phyloP scores from a whole-genome alignment of 176 grass and related monocot genomes.

The Raddia distichophylla region DNA sequence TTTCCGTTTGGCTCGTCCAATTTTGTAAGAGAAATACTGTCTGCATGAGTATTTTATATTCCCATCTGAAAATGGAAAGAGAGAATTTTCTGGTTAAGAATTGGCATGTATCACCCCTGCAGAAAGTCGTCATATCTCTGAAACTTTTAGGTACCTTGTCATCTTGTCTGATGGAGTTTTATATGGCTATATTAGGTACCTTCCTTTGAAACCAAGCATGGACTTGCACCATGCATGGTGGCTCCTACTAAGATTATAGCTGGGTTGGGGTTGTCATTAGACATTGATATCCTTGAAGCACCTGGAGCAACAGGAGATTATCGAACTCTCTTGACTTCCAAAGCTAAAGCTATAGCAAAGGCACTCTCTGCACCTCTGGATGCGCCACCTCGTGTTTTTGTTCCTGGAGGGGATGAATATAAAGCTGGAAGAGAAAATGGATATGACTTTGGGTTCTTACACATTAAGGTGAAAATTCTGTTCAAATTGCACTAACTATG shows the following conservation, averaged over 20 bases:
- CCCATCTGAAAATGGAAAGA: not conserved
- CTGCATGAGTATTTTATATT: not conserved
- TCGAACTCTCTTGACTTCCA: conserved; percentile 85
- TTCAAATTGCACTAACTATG: not conserved
- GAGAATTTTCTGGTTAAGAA: not conserved
- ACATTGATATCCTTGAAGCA: conserved; percentile 96
- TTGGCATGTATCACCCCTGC: not conserved
- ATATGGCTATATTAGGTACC: conserved; percentile 66
- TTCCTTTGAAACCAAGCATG: conserved; percentile 76
- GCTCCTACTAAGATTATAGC: conserved; percentile 99
- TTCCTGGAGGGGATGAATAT: conserved; percentile 81
- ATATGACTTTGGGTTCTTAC: conserved; percentile 98
- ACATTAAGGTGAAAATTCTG: conserved; percentile 69
- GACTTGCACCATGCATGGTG: conserved; percentile 86
- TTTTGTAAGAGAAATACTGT: not conserved
- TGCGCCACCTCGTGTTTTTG: conserved; percentile 71
- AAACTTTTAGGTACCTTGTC: not conserved
- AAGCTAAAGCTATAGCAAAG: conserved; percentile 87
- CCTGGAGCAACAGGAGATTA: conserved; percentile 98
- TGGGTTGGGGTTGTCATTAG: conserved; percentile 79
- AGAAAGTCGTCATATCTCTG: not conserved
- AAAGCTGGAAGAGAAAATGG: conserved; percentile 61
- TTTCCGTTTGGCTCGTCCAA: conserved; percentile 4
- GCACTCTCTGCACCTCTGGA: conserved; percentile 71
- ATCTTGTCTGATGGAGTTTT: conserved; percentile 1